Conservation (phyloP, 2,329 filamentous ascomycete species). For the Trichocomaceae sp. region DNA sequence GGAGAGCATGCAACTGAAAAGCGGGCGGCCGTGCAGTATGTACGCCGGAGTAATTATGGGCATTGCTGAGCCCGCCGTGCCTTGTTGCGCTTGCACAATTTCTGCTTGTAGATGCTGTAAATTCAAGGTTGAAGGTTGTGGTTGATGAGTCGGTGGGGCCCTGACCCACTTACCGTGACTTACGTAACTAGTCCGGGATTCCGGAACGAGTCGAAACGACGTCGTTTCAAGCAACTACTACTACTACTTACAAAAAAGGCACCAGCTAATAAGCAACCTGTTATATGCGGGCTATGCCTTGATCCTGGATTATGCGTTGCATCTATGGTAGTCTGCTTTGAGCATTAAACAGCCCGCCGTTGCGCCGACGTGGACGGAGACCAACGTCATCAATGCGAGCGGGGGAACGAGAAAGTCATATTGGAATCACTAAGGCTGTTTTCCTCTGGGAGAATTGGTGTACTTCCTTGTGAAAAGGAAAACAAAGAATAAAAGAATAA, state of each 20-base stretch:
- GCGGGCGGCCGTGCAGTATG: neutral
- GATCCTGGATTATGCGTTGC: neutral
- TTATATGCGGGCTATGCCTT: neutral
- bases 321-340: neutral
- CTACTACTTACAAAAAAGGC: neutral
- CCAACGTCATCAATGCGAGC: conserved; percentile 3
- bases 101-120: no score
- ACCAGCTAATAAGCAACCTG: neutral
- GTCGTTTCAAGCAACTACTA: no score
- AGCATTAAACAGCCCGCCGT: neutral
- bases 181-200: neutral
- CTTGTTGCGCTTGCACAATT: no score
- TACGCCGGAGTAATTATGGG: no score
- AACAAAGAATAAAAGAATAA: neutral
- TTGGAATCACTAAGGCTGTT: neutral
- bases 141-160: neutral
- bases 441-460: neutral
- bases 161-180: no score
- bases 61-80: no score
- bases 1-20: neutral
- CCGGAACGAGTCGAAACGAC: neutral
- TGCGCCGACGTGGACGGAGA: neutral
- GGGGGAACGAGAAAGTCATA: neutral
- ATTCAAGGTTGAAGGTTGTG: neutral
- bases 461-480: neutral